Evolutionary conservation across 306 rosid species (phyloP).

Genomic region (Dalbergia cochinchinensis): DNA sequence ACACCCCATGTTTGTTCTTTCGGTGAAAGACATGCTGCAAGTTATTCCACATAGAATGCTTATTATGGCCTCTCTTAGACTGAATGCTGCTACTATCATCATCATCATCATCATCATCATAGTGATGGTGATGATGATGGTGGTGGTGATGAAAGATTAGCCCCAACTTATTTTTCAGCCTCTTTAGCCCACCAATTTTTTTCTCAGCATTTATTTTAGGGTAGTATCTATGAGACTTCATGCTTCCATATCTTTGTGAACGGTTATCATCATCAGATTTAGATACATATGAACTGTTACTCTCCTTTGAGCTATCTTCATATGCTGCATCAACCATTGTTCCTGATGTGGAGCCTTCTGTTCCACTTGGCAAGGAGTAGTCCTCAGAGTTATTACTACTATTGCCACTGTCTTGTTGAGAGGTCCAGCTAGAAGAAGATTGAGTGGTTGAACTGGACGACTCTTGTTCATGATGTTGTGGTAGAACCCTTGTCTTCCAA

Average conservation of each 20-base stretch:
- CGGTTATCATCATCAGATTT: slow-evolving; percentile 25
- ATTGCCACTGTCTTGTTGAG: slow-evolving; percentile 38
- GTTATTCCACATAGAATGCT: slow-evolving; percentile 58
- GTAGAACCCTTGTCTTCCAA: slow-evolving; percentile 6
- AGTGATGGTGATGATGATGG: slow-evolving; percentile 74
- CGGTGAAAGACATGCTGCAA: slow-evolving; percentile 53
- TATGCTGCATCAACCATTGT: slow-evolving; percentile 33
- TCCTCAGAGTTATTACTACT: slow-evolving; percentile 42
- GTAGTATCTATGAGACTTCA: slow-evolving; percentile 42
- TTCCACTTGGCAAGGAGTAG: slow-evolving; percentile 29
- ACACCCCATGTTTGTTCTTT: slow-evolving; percentile 34
- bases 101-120: slow-evolving; percentile 44
- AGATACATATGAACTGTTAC: slow-evolving; percentile 33
- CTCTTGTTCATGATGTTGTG: slow-evolving; percentile 37
- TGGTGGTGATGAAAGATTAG: slow-evolving; percentile 85
- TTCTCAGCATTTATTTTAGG: slow-evolving; percentile 35
- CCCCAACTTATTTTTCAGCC: slow-evolving; percentile 72
- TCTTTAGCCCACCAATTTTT: slow-evolving; percentile 57
- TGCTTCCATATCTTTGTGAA: slow-evolving; percentile 46
- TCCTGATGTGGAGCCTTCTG: slow-evolving; percentile 14
- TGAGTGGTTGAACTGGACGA: slow-evolving; percentile 44
- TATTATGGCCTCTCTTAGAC: slow-evolving; percentile 15
- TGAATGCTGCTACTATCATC: slow-evolving; percentile 3
- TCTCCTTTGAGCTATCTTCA: slow-evolving; percentile 49
- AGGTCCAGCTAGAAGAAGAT: slow-evolving; percentile 49